Evolutionary conservation across 306 rosid species (phyloP).

Genomic region (Gillenia trifoliata): DNA sequence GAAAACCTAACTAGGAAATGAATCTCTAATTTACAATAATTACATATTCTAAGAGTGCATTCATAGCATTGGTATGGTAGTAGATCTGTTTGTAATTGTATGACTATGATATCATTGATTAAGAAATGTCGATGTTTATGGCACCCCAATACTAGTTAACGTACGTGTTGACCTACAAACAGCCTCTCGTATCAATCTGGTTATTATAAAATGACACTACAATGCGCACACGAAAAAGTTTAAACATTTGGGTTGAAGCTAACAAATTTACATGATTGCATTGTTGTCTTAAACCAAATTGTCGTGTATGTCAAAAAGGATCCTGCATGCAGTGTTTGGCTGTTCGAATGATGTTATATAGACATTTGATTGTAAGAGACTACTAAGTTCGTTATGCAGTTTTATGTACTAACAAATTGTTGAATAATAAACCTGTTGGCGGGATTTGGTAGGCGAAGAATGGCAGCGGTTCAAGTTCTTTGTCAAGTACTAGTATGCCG

Average conservation of each 20-base stretch:
- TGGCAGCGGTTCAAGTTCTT: conserved; percentile 20
- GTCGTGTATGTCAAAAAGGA: not conserved
- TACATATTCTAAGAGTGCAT: too few relatives aligned
- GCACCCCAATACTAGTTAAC: too few relatives aligned
- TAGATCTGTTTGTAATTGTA: too few relatives aligned
- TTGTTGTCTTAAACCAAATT: not conserved
- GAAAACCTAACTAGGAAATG: too few relatives aligned
- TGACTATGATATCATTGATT: too few relatives aligned
- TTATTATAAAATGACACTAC: not conserved
- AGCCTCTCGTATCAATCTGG: not conserved
- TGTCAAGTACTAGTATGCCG: too few relatives aligned
- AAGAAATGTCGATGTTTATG: too few relatives aligned
- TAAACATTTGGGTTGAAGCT: not conserved
- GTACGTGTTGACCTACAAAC: too few relatives aligned
- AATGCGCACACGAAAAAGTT: not conserved
- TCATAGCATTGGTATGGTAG: too few relatives aligned
- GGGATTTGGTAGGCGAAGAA: not conserved
- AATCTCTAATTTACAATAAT: too few relatives aligned
- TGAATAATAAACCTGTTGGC: not conserved
- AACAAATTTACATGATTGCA: not conserved
- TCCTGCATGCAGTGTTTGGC: not conserved
- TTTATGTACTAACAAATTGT: not conserved
- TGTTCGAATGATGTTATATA: not conserved
- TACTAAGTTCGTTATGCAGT: not conserved
- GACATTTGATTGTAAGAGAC: not conserved